Evolutionary conservation across 2,329 filamentous ascomycete genomes (phyloP), one percentile per base, ranked within the genome.

Genomic region (Akanthomyces uredinophilus): DNA sequence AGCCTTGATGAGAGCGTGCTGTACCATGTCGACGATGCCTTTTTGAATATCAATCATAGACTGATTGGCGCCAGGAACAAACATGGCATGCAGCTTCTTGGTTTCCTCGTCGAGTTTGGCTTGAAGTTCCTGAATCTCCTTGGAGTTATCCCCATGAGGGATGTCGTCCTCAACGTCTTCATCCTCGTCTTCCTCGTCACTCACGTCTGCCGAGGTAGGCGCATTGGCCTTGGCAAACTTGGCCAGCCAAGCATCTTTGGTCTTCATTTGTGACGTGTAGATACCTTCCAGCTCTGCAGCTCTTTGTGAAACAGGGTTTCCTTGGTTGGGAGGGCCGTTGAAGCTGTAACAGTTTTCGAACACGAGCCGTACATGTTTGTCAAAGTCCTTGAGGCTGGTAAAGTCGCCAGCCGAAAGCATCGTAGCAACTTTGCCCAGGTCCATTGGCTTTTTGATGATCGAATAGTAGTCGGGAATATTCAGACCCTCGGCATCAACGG

Each of bases 361-460:
- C 67, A 98, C 93, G 62, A 92, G 83, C 54, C 87, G 84, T 60
- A 96, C 85, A 70, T 96, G 93, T 63, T 83, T 83, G 70, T 96
- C 90, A 68, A 98, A 92, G 51, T 97, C 93, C 73, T 92, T 92
- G 1, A 91, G 83, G 62, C 83, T 91, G 66, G 86, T 83, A 70
- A 98, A 98, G 61, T 92, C 85, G 29, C 92, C 92, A 14, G 81
- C 81, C 67, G 88, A 86, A 46, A 97, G 81, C 75, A 96, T 96
- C 47, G 82, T 81, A 41, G 84, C 81, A 70, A 96, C 89, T n/a
- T 91, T 96, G 18, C 83, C 81, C 55, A 97, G 81, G 73, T 99
- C 94, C 94, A 98, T 99, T 0, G 95, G 95, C 72, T 93, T 92
- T 80, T 96, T 98, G 77, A 99, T 92, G 65, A 98, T 81, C 70